Base-by-base conservation (phyloP, 192 early-diverging fungal genomes). In the Coemansia sp. region DNA sequence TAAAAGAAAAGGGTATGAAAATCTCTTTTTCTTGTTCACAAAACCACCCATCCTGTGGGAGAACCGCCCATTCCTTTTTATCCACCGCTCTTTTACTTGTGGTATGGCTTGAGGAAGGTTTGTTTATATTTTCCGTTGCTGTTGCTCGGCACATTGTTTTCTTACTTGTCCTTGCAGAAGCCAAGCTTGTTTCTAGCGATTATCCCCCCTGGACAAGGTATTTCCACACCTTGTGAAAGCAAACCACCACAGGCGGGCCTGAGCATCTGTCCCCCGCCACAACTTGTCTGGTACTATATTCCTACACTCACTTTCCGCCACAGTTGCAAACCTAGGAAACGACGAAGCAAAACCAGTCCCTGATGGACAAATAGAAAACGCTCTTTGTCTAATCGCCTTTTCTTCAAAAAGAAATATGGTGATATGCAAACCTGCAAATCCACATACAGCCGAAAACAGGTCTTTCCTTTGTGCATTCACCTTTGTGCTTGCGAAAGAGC, bases 111-210 rank as follows among this genome's bases (percentile, higher is more conserved):
- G 29, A 31, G 20, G 11, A 14, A 27, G 30, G 33, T 59, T 53
- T 70, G 50, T 53, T 61, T 50, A 29, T 34, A 45, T 52, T 47
- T 56, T 61, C 57, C 50, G 33, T 50, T 57, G 28, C n/a, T n/a
- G n/a, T n/a, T n/a, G 23, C 25, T 28, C 36, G 31, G 14, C 41
- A 42, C 54, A 68, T 10, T 52, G 29, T 25, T 25, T 20, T 42
- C 29, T 59, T 22, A 17, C 38, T n/a, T n/a, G 29, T 40, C 36
- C 33, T 50, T 47, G 59, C 30, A 61, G 59, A 50, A 61, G 38
- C 48, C 7, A 25, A 27, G 45, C 45, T 25, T 48, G 8, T 25
- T 47, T 2, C 45, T 25, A 13, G 45, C 22, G 10, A 48, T 25
- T 36, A 36, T 36, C 34, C 34, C 34, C 34, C 1, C 34, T 5